Base-by-base conservation (phyloP, 331 rosid species). In the Malus hybrid region DNA sequence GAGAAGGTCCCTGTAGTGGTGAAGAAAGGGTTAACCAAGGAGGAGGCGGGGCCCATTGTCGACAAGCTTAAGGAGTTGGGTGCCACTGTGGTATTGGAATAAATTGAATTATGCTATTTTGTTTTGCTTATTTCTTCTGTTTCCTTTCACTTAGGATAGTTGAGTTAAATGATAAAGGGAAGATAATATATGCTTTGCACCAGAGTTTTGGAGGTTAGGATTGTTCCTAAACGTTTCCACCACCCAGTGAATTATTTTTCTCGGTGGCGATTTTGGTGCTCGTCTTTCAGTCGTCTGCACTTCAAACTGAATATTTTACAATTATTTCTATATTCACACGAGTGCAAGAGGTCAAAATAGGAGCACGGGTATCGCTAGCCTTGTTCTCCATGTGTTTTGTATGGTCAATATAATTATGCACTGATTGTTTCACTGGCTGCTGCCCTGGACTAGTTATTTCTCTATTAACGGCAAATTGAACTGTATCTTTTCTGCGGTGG, bases 1-100 rank as follows among this genome's bases (percentile, higher is more conserved):
- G 81, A 81, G 36, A 81, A 81, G 64, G 85, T 46, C 14, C 79
- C 79, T 33, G 67, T 39, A 16, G 78, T 81, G 61, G 36, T 81
- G 78, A 81, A 76, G 78, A 81, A 72, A 48, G 85, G 85, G 6
- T 33, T 81, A 59, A 66, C 75, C 29, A 76, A 76, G 46, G 81
- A 72, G 50, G 81, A 81, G 36, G 84, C 75, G 5, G 75, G 39
- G 46, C 73, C 78, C 4, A 76, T 81, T 14, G 31, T 81, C 11
- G 84, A 66, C 44, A 76, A 72, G 81, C 78, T 81, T 22, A 81
- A 81, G 78, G 84, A 69, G 19, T 76, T 76, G 6, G 88, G 87
- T 55, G 93, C 93, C 60, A 84, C 50, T 32, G 69, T 65, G 7
- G 27, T 65, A 18, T 32, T 65, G 24, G 69, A 65, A 16, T 65